Evolutionary conservation across 805 yeast genomes (phyloP), one percentile per base, ranked within the genome.

Genomic region (Hanseniaspora nectarophila): DNA sequence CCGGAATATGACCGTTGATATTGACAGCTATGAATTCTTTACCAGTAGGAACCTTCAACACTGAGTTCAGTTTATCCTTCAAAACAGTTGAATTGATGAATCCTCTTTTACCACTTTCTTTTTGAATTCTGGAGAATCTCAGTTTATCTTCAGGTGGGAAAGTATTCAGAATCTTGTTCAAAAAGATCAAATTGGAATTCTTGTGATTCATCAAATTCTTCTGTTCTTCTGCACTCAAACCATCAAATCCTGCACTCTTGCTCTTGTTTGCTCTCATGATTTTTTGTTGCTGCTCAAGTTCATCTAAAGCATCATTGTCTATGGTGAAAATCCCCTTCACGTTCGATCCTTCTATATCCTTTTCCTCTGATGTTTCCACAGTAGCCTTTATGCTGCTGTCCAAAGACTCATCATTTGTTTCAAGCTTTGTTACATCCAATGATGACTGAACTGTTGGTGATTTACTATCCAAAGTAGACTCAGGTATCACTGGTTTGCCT

Each of bases 151-250:
- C 73, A 1, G 83, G 77, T 0, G 97, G 86, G 57, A 90, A 71
- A 2, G 90, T 82, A 80, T 92, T 76, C 39, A 90, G 83, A 64
- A 87, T 90, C 61, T 80, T 83, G 61, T 89, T 87, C 62, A 92
- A 73, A 56, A 79, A 77, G 60, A 85, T 95, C 63, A 85, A 79
- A 65, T 87, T 95, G 8, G 84, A 70, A 53, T 70, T 73, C 64
- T 57, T 85, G 73, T 53, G 73, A 75, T 53, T 77, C 78, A 49
- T 74, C 63, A 49, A 20, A 58, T 61, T 74, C 61, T 67, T 76
- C 64, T 65, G 77, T 59, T 56, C 56, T 38, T 61, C 60, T 21
- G 31, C 24, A 18, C 34, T 42, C 15, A 42, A 28, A 20, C 45
- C 45, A 28, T 42, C 45, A 28, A 20, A 26, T 12, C 34, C 31